These are phyloP conservation scores for Cyberlindnera veronae DNA, from an alignment of 805 yeast species.

Conservation along the genomic window DNA sequence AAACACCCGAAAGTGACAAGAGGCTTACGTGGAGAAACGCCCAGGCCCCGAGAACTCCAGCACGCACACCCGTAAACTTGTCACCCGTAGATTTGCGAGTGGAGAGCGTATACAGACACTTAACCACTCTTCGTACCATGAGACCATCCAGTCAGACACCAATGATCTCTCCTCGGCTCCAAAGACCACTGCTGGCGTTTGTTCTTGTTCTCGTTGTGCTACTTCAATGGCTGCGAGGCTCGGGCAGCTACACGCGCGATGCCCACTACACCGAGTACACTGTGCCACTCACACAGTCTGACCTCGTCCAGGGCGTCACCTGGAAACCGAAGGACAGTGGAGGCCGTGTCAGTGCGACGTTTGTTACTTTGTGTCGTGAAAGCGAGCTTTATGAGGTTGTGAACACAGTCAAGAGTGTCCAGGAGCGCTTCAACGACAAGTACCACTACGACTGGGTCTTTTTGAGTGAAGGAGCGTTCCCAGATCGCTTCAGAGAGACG, in stretches of 20 bases:
- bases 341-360: slow-evolving; percentile 50
- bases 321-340: slow-evolving; percentile 6
- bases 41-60: too few relatives aligned
- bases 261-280: neutral
- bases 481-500: slow-evolving; percentile 43
- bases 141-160: too few relatives aligned
- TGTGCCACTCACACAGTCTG: slow-evolving; percentile 2
- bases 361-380: slow-evolving; percentile 40
- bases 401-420: slow-evolving; percentile 59
- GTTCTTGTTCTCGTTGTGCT: too few relatives aligned
- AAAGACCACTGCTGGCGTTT: too few relatives aligned
- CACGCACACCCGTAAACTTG: too few relatives aligned
- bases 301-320: slow-evolving; percentile 2
- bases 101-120: too few relatives aligned
- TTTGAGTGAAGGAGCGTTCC: slow-evolving; percentile 59
- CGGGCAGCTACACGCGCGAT: neutral
- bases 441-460: slow-evolving; percentile 76
- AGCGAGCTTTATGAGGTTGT: slow-evolving; percentile 36
- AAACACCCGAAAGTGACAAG: too few relatives aligned
- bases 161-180: too few relatives aligned
- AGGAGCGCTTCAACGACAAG: slow-evolving; percentile 65
- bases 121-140: too few relatives aligned
- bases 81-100: too few relatives aligned
- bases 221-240: too few relatives aligned
- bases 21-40: too few relatives aligned